Conservation (phyloP, 1,139 yeast genomes). For the Saccharomycopsis hybrid region DNA sequence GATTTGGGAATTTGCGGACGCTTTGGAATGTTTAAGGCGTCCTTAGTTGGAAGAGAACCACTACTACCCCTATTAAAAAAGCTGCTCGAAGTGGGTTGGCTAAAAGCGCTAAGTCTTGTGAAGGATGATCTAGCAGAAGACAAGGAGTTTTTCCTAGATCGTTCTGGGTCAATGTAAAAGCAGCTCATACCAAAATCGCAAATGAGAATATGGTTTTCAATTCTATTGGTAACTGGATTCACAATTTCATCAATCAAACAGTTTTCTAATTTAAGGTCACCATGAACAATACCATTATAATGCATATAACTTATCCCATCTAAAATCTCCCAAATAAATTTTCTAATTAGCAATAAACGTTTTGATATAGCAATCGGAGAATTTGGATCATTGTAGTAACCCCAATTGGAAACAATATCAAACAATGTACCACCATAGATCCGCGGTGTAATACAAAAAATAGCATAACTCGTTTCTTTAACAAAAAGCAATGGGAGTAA, state of each 20-base stretch:
- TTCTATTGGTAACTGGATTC: conserved; percentile 28
- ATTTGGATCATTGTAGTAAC: conserved; percentile 33
- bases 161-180: conserved; percentile 19
- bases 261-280: conserved; percentile 85
- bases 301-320: conserved; percentile 70
- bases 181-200: conserved; percentile 89
- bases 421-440: conserved; percentile 80
- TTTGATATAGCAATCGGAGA: conserved; percentile 25
- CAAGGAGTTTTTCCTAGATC: conserved; percentile 13
- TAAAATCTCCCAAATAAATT: conserved; percentile 48
- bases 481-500: conserved; percentile 58
- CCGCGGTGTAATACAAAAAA: conserved; percentile 67
- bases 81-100: neutral
- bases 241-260: conserved; percentile 48
- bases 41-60: too few relatives aligned
- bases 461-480: conserved; percentile 54
- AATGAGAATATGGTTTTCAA: conserved; percentile 36
- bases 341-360: conserved; percentile 30
- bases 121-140: conserved; percentile 19
- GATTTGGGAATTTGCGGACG: conserved; percentile 38
- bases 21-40: neutral
- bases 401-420: conserved; percentile 69
- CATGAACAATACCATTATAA: conserved; percentile 67
- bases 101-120: conserved; percentile 9
- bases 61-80: too few relatives aligned